Base-by-base conservation (phyloP, 2,329 filamentous ascomycete species). In the Aotearoamyces nothofagi region DNA sequence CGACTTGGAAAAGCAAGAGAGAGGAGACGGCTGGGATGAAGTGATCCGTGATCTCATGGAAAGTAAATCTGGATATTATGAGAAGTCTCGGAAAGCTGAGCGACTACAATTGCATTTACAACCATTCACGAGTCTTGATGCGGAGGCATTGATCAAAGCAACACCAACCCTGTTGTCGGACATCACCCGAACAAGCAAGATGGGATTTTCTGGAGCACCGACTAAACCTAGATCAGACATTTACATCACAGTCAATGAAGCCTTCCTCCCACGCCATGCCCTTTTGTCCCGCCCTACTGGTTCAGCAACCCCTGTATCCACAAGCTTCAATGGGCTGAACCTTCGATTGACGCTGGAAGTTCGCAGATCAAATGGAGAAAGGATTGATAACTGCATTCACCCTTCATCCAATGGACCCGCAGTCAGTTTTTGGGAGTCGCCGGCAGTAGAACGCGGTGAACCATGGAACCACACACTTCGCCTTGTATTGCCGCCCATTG, bases 141-240 rank as follows among this genome's bases (percentile, higher is more conserved):
- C 83, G 1, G 83, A 92, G 39, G 61, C 58, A 0, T 65, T 98
- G 22, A 78, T 96, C 46, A 82, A 79, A 45, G 73, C 78, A 26
- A 93, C 83, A 3, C 90, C 90, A 0, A 96, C 87, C 0, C 57
- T 92, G 9, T 69, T 98, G 9, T 78, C 92, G 28, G 76, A 78
- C 29, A 69, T 96, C 34, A 65, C 66, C 33, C 78, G 78, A 50
- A 92, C 86, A 1, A 78, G 66, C 43, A 90, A 90, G 50, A 86
- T 96, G 51, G 90, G 86, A 2, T 96, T 98, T 50, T 82, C 87
- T 3, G 86, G 86, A 9, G 86, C 86, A 2, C 87, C 90, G 0
- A 84, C 78, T 0, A 86, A 83, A 48, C 66, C 79, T 10, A 67
- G 92, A 43, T 94, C 84, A 8, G 92, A 98, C 50, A 96, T 98